Evolutionary conservation across 352 stramenopile species (phyloP), one percentile per base, ranked within the genome.

Genomic region (Globisporangium rhizosaccharum): DNA sequence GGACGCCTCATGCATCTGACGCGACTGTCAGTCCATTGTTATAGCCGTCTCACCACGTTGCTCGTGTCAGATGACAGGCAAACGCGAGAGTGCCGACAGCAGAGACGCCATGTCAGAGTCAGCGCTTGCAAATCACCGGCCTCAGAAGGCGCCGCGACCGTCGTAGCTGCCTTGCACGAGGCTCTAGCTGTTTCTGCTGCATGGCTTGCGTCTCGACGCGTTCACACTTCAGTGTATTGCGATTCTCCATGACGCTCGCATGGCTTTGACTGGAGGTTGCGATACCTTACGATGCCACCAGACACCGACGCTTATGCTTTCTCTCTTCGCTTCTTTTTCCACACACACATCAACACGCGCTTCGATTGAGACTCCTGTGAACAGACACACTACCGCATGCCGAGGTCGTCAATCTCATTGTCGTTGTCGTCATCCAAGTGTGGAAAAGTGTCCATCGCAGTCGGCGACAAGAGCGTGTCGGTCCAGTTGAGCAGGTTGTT

Each of bases 401-500:
- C 51, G 25, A 64, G 25, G 25, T 57, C 46, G 52, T 57, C 44
- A 18, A 62, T 56, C 18, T 72, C 62, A 11, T 59, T 37, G 15
- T 62, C 59, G 20, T 72, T 62, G 10, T 66, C 66, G 18, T 72
- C 63, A 20, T 76, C 68, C 53, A 89, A 63, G 53, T 73, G 50
- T 42, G 53, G 65, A n/a, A 86, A 71, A 0, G 53, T 64, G 11
- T 85, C 76, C 47, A 87, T 67, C 2, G 70, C 63, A 53, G 68
- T 63, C 14, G 75, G 73, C 8, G 75, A 79, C 3, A 82, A 60
- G 11, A 91, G 59, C 6, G 68, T 87, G 61, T 92, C 81, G 7
- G 85, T 94, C 82, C 82, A 92, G 54, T 88, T 76, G 7, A 94
- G 70, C 23, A 94, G 68, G 25, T 84, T 73, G 53, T 92, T 92